Evolutionary conservation across 192 early-diverging fungal species (phyloP).

Genomic region (Spizellomyces sp.): DNA sequence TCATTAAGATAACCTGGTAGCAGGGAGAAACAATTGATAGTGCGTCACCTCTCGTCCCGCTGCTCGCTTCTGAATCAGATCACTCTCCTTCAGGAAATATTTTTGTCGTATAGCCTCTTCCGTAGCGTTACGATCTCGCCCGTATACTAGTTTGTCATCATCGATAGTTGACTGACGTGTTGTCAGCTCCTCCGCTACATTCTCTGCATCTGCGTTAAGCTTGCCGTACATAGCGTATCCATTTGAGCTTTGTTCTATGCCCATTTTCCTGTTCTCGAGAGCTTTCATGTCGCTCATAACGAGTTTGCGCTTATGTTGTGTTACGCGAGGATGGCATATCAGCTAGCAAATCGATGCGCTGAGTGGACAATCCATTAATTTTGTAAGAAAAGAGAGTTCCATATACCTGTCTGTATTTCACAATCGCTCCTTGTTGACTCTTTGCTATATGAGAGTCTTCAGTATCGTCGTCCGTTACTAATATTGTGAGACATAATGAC

Average conservation of each 20-base stretch:
- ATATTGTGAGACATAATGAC: neutral
- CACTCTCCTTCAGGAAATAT: conserved; percentile 23
- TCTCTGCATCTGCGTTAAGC: neutral
- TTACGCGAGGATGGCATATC: neutral
- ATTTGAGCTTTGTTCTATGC: neutral
- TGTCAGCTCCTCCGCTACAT: conserved; percentile 1
- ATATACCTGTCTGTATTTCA: neutral
- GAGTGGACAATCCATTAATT: neutral
- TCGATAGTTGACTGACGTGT: neutral
- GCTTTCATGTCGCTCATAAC: neutral
- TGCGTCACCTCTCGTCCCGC: neutral
- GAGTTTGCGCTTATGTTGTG: neutral
- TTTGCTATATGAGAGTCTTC: neutral
- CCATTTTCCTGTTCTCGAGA: neutral
- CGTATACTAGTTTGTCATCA: conserved; percentile 1
- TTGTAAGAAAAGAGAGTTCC: neutral
- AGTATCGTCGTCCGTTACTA: neutral
- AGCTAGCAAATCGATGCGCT: neutral
- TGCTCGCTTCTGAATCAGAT: neutral
- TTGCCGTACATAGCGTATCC: neutral
- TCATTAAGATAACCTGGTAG: too few relatives aligned
- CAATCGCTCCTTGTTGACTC: neutral
- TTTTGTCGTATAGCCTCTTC: conserved; percentile 22
- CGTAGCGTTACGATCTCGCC: conserved; percentile 13
- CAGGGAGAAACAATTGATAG: too few relatives aligned